Base-by-base conservation (phyloP, 345 rosid species). In the Ricinus communis region DNA sequence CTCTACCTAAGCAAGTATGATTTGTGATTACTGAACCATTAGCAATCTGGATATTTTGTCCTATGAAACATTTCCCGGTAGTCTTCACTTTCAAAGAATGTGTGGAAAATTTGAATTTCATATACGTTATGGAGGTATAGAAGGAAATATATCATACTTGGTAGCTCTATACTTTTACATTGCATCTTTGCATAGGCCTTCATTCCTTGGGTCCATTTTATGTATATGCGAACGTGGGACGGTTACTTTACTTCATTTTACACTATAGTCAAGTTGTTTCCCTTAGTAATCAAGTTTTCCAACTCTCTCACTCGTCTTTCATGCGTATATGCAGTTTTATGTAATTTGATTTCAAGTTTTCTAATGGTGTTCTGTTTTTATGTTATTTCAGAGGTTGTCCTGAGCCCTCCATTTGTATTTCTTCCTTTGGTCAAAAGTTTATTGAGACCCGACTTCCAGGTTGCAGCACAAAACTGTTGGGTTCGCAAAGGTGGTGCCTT, bases 391-490 rank as follows among this genome's bases (percentile, higher is more conserved):
- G 95, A 90, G 84, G 89, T 90, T 60, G 88, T 90, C 71, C 87
- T 89, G 59, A 82, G 90, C 81, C 95, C 95, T 71, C 90, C 96
- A 3, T 87, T 80, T 71, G 85, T 90, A 68, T 90, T 86, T 47
- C 92, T 90, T 28, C 71, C 84, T 36, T 1, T 75, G 64, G 90
- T 85, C 43, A 87, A 83, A 70, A 52, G 71, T 6, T 65, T 83
- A 19, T 54, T 87, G 77, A 67, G 92, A 52, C 40, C 85, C 1
- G 92, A 87, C 77, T 82, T 90, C 68, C 80, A 83, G n/a, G 82
- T 90, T 4, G 87, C 90, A 1, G 92, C 92, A 5, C 92, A 87
- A 52, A 87, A 87, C 71, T 86, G 89, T 31, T 90, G 96, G 92
- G 87, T 83, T 65, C 83, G 86, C 64, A 90, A 83, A 74, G 91